phyloP scores from a whole-genome alignment of 495 filamentous ascomycete species.

The Aspergillus ellipticus region DNA sequence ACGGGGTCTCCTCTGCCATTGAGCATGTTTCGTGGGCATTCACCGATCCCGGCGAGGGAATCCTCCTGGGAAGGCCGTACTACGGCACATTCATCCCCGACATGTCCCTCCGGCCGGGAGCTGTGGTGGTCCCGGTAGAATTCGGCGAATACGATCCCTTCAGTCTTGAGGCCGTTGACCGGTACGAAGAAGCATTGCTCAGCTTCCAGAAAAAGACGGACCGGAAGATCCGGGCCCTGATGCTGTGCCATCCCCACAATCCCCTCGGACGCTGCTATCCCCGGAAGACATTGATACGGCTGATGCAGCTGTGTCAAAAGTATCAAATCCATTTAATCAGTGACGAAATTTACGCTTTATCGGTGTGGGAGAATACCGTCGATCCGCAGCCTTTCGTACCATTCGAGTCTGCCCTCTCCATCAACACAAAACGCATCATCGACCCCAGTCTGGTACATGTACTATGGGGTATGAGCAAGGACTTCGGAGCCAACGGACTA shows the following conservation, averaged over 20 bases:
- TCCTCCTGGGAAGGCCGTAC: slow-evolving; percentile 47
- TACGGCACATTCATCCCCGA: slow-evolving; percentile 47
- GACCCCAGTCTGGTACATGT: slow-evolving; percentile 52
- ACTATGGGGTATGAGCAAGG: slow-evolving; percentile 59
- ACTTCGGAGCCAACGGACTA: slow-evolving; percentile 55
- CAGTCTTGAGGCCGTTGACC: slow-evolving; percentile 31
- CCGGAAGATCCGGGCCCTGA: slow-evolving; percentile 42
- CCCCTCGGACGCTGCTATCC: slow-evolving; percentile 58
- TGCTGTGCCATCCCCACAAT: slow-evolving; percentile 61
- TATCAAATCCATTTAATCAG: slow-evolving; percentile 56
- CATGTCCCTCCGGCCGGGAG: slow-evolving; percentile 25
- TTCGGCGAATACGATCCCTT: slow-evolving; percentile 47
- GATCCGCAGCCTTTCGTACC: slow-evolving; percentile 20
- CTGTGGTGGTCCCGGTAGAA: slow-evolving; percentile 36
- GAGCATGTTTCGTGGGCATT: slow-evolving; percentile 44
- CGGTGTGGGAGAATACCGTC: slow-evolving; percentile 41
- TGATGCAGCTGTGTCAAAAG: slow-evolving; percentile 52
- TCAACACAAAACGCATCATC: slow-evolving; percentile 47
- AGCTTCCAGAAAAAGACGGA: slow-evolving; percentile 22
- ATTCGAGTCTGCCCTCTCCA: slow-evolving; percentile 53
- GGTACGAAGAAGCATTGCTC: slow-evolving; percentile 39
- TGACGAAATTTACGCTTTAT: slow-evolving; percentile 63
- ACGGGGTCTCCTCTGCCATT: slow-evolving; percentile 45
- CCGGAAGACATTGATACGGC: slow-evolving; percentile 37
- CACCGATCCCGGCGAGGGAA: slow-evolving; percentile 45